Evolutionary conservation across 257 asterid genomes (phyloP), one percentile per base, ranked within the genome.

Genomic region (Craterostigma plantagineum): DNA sequence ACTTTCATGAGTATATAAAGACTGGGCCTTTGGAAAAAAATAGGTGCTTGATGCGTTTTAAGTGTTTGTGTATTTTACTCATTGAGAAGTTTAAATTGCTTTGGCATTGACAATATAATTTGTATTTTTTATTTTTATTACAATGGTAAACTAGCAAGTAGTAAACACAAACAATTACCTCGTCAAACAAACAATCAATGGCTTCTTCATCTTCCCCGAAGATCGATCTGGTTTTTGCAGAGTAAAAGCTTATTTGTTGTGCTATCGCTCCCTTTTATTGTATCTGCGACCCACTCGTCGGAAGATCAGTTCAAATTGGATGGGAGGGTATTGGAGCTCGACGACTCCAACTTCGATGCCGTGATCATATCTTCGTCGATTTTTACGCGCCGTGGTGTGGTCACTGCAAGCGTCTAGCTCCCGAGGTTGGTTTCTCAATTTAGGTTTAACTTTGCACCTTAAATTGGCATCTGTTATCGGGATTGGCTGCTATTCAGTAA

Each of bases 361-460:
- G 92, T 93, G 10, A 87, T 87, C 52, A 79, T 46, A 41, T 87
- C 10, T 79, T 87, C 53, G 86, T 87, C 47, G 95, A 87, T 58
- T 87, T 87, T 53, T 79, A 82, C 49, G 98, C 94, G 60, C 81
- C 93, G 33, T 79, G 98, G 98, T 87, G 98, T 55, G 83, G 91
- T 44, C 98, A 79, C 79, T 87, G 98, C 86, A 82, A 73, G 77
- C 84, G 79, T 39, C 90, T 87, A 15, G 59, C 92, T 35, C 98
- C 98, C 4, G 92, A 87, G 98, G 95, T 87, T 56, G 35, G 42
- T 18, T 12, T 7, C 13, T 14, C 40, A 10, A n/a, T n/a, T 16
- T 17, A 18, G 0, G 16, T 11, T n/a, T 34, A 34, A 34, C 35
- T 37, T 38, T 33, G 11, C 42, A 1, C 12, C 43, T 9, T 4